A percentile compares a stretch with the other conserved stretches of the same genome.
These are phyloP conservation scores for Amaranthus tricolor DNA, from an alignment of 179 eudicot species.

Conservation along the genomic window DNA sequence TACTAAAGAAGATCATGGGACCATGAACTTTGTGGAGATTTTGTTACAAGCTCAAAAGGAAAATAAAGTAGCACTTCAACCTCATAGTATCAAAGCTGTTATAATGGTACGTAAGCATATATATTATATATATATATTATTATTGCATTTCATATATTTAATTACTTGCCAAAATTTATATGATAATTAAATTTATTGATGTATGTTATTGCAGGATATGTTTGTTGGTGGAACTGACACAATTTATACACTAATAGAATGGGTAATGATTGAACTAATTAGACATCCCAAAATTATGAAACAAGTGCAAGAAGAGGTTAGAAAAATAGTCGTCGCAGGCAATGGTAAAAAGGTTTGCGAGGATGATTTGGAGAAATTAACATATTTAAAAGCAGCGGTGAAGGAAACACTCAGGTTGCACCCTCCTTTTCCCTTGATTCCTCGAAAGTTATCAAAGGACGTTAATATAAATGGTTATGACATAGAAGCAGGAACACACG, in stretches of 20 bases:
- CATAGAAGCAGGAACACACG: slow-evolving; percentile 27
- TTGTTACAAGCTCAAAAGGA: slow-evolving; percentile 20
- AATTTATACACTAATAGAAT: slow-evolving; percentile 19
- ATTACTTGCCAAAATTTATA: no score
- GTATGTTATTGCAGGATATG: slow-evolving; percentile 22
- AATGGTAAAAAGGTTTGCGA: slow-evolving; percentile 24
- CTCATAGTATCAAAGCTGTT: slow-evolving; percentile 23
- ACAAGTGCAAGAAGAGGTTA: slow-evolving; percentile 37
- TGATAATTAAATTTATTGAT: no score
- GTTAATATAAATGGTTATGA: slow-evolving; percentile 35
- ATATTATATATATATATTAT: background rate
- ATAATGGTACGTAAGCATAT: slow-evolving; percentile 21
- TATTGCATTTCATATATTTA: no score
- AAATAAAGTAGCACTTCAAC: background rate
- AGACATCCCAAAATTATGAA: slow-evolving; percentile 34
- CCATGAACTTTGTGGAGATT: slow-evolving; percentile 27
- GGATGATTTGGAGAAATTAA: slow-evolving; percentile 35
- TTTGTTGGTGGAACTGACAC: slow-evolving; percentile 32
- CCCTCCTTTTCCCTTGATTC: slow-evolving; percentile 13
- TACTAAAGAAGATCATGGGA: background rate
- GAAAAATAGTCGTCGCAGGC: slow-evolving; percentile 9
- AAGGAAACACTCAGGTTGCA: slow-evolving; percentile 45
- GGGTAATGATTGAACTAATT: slow-evolving; percentile 49
- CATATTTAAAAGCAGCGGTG: slow-evolving; percentile 32
- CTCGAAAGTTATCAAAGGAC: slow-evolving; percentile 26